Evolutionary conservation across 306 rosid species (phyloP), one percentile per base, ranked within the genome.

Genomic region (Canavalia ensiformis): DNA sequence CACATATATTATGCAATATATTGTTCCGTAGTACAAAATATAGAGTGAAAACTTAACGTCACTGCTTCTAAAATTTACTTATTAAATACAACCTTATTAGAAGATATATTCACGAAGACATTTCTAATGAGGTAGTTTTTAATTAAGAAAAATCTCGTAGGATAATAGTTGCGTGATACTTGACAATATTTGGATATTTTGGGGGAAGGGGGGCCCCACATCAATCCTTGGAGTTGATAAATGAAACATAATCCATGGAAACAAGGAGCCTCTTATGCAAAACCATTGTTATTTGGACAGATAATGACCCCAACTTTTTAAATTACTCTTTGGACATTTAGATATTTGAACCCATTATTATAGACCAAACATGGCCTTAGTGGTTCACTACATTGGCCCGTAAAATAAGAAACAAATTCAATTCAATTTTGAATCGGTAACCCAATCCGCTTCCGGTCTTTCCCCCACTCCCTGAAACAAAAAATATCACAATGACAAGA

Each of bases 231-330:
- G 68, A 37, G 69, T 6, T 29, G 1, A 9, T 68, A 35, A 45
- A 68, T 29, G 58, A 12, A 30, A 68, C 77, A 54, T 37, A 54
- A 72, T 2, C 77, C 51, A 8, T 37, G 66, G 1, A 72, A 54
- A 72, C 6, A 72, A 46, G 45, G 58, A 31, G 3, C 29, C 3
- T 69, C 31, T 13, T 70, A 12, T 33, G 29, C 58, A 69, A 49
- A 35, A 18, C 28, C 18, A 18, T 28, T 31, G 37, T 41, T 4
- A 29, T 10, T 42, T 44, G 79, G 46, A 67, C 58, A 42, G 4
- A 29, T 29, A 45, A 30, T 13, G 69, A 58, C 69, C 55, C 57
- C 11, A 11, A 51, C 8, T n/a, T 52, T 31, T 52, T 35, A 50
- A 52, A 72, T 12, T 9, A 46, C 2, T 0, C 1, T 28, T 33